Evolutionary conservation across 2,329 filamentous ascomycete genomes (phyloP).

Genomic region (Phyllosticta capitalensis): DNA sequence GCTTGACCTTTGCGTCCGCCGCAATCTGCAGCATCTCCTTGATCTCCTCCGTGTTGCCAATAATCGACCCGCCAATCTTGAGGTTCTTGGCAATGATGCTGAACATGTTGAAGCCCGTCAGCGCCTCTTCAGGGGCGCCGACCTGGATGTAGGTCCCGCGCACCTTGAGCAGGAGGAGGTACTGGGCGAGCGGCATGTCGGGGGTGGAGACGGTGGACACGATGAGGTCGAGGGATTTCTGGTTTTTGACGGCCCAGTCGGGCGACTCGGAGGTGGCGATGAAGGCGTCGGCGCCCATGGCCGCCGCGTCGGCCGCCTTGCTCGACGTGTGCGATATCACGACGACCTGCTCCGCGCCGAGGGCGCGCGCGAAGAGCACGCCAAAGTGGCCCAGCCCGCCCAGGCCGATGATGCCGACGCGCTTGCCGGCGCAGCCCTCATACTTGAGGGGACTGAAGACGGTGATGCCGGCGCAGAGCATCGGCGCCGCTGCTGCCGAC

Average conservation of each 20-base stretch:
- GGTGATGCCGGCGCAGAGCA: slow-evolving; percentile 72
- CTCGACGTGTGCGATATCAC: slow-evolving; percentile 51
- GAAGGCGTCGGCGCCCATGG: slow-evolving; percentile 51
- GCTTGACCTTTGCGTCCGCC: slow-evolving; percentile 47
- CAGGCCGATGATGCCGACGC: slow-evolving; percentile 61
- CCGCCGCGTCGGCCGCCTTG: slow-evolving; percentile 52
- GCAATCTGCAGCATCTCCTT: slow-evolving; percentile 53
- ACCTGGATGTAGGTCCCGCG: slow-evolving; percentile 57
- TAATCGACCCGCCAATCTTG: slow-evolving; percentile 35
- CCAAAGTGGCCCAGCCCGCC: slow-evolving; percentile 68
- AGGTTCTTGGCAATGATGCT: slow-evolving; percentile 48
- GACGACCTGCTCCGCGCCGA: slow-evolving; percentile 57
- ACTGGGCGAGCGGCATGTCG: slow-evolving; percentile 54
- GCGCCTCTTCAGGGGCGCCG: slow-evolving; percentile 51
- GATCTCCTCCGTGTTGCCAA: slow-evolving; percentile 50
- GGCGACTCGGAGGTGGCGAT: slow-evolving; percentile 49
- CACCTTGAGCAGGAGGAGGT: slow-evolving; percentile 50
- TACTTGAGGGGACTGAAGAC: slow-evolving; percentile 59
- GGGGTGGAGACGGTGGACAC: slow-evolving; percentile 48
- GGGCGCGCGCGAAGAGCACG: slow-evolving; percentile 58
- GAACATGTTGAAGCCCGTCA: slow-evolving; percentile 48
- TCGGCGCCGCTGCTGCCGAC: slow-evolving; percentile 50
- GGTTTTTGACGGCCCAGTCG: slow-evolving; percentile 49
- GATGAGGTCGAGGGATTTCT: slow-evolving; percentile 45
- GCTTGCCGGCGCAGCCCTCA: slow-evolving; percentile 58